Evolutionary conservation across 2,329 filamentous ascomycete genomes (phyloP), one percentile per base, ranked within the genome.

Genomic region (Cadophora luteo-olivacea): DNA sequence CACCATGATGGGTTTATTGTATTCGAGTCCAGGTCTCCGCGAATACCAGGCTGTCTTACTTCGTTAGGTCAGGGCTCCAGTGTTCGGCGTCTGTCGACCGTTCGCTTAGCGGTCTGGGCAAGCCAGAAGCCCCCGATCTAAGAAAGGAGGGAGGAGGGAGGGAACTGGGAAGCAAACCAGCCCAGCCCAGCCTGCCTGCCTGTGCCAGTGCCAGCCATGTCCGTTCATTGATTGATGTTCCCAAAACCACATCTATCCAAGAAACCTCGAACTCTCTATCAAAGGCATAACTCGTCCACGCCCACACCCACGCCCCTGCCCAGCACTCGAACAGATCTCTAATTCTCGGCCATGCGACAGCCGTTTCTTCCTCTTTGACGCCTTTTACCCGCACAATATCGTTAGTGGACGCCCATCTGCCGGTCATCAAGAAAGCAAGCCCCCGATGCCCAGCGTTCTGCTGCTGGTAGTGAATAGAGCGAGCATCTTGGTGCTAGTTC

Each of bases 361-460:
- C 64, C 54, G 67, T 68, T 70, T 65, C 66, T 41, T 45, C 14
- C 41, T 49, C 51, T 61, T 54, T 67, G 64, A 70, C 36, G 36
- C 36, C 68, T 60, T 24, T 65, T 68, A 67, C 52, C 48, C 55
- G 33, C 33, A 48, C 64, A 32, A 32, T 65, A 70, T 72, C 51
- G 38, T 71, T 69, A 45, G 71, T n/a, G 51, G 19, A 49, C 68
- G 32, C 54, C 63, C 33, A 45, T 41, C 52, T 32, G 49, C 24
- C 33, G 29, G 54, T 66, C 66, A 60, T 52, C 48, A 69, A 32
- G 68, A 38, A 38, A 16, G 16, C 41, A 45, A 67, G 70, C 74
- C 73, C 76, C 76, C 66, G 72, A 78, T 78, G 76, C 74, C 73
- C 72, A 73, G 71, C 68, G 72, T 68, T 66, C 64, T 69, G 62